phyloP scores from a whole-genome alignment of 768 basidiomycete genomes.

The Piloderma croceum region DNA sequence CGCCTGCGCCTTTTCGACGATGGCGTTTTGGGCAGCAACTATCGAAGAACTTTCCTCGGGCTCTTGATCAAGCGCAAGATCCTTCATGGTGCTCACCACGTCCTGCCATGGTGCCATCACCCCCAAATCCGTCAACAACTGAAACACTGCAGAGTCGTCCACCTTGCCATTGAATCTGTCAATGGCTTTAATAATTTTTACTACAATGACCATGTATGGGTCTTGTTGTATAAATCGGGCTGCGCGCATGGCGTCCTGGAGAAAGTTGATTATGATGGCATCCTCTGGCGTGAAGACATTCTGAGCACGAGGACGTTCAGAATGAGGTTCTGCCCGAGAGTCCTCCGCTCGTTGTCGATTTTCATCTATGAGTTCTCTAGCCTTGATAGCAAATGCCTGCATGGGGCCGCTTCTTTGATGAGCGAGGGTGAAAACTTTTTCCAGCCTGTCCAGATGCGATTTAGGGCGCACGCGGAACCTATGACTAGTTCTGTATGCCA shows the following conservation, averaged over 20 bases:
- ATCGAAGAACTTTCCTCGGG: conserved; percentile 25
- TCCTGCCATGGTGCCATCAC: conserved; percentile 81
- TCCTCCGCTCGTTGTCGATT: conserved; percentile 25
- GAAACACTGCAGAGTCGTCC: conserved; percentile 33
- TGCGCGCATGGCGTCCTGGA: conserved; percentile 46
- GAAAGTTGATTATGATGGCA: conserved; percentile 50
- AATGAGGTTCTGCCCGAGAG: conserved; percentile 26
- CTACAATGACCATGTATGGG: conserved; percentile 50
- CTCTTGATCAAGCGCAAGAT: conserved; percentile 23
- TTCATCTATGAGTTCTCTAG: conserved; percentile 33
- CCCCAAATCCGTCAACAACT: conserved; percentile 64
- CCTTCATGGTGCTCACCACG: conserved; percentile 35
- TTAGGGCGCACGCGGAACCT: conserved; percentile 60
- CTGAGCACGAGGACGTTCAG: conserved; percentile 21
- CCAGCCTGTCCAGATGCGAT: conserved; percentile 47
- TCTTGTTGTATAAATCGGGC: conserved; percentile 50
- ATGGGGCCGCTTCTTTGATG: conserved; percentile 35
- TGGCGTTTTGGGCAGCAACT: conserved; percentile 25
- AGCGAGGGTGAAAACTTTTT: conserved; percentile 44
- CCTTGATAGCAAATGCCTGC: conserved; percentile 47
- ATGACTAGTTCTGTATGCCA: conserved; percentile 42
- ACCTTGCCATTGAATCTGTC: conserved; percentile 30
- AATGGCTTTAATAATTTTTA: conserved; percentile 55
- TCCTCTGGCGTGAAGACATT: conserved; percentile 50
- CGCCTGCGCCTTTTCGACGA: conserved; percentile 24